phyloP scores from a whole-genome alignment of 257 asterid genomes.

The Cinchona pubescens region DNA sequence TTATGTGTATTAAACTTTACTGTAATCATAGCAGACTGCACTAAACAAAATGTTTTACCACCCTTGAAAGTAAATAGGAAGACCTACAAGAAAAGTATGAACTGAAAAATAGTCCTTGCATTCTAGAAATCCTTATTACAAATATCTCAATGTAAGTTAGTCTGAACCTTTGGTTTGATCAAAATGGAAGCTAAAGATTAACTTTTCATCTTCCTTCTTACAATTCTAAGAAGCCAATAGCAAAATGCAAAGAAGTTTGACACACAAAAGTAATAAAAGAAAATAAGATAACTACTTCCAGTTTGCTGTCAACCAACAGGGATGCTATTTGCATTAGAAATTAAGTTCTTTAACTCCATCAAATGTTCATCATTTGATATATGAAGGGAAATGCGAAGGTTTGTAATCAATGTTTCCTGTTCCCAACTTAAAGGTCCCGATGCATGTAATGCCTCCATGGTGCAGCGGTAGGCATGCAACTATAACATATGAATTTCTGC shows the following conservation, averaged over 20 bases:
- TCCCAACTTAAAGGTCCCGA: slow-evolving; percentile 57
- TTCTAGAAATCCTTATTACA: slow-evolving; percentile 20
- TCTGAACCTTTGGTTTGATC: not conserved
- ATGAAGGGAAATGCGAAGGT: slow-evolving; percentile 51
- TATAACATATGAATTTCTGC: slow-evolving; percentile 42
- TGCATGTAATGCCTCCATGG: slow-evolving; percentile 51
- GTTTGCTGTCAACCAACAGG: slow-evolving; percentile 24
- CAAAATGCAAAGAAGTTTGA: slow-evolving; percentile 17
- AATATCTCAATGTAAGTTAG: not conserved
- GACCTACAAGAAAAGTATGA: not conserved
- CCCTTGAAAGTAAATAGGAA: not conserved
- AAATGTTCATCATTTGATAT: slow-evolving; percentile 52
- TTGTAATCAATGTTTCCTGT: slow-evolving; percentile 46
- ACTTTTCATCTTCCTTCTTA: slow-evolving; percentile 5
- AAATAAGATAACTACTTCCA: not conserved
- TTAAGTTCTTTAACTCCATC: slow-evolving; percentile 43
- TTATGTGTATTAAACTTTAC: slow-evolving; percentile 3
- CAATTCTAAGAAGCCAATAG: slow-evolving; percentile 10
- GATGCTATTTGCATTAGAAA: slow-evolving; percentile 29
- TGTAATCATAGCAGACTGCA: not conserved
- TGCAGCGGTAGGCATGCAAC: slow-evolving; percentile 49
- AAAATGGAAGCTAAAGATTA: slow-evolving; percentile 1
- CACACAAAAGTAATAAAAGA: slow-evolving; percentile 4
- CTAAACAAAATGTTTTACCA: not conserved
- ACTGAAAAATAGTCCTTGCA: slow-evolving; percentile 2